Evolutionary conservation across 2,329 filamentous ascomycete genomes (phyloP).

Genomic region (Ilyonectria robusta): DNA sequence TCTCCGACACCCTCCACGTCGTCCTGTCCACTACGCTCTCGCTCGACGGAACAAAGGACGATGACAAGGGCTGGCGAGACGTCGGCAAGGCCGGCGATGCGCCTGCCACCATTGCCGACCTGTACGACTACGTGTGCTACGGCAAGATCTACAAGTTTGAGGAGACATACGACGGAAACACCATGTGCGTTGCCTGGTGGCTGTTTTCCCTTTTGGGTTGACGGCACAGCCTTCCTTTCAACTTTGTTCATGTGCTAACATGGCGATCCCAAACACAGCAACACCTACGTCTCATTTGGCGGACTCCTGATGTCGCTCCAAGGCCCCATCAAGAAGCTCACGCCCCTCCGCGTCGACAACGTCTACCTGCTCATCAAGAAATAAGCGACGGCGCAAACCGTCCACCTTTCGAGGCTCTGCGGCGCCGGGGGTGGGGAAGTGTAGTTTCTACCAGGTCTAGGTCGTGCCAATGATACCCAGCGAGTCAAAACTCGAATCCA

Average conservation of each 20-base stretch:
- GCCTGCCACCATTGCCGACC: constrained; percentile 78
- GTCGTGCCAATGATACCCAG: constrained; percentile 45
- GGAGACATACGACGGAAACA: constrained; percentile 83
- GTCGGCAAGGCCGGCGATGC: constrained; percentile 67
- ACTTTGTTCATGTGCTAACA: constrained; percentile 30
- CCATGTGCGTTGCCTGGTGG: constrained; percentile 72
- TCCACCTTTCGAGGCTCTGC: constrained; percentile 33
- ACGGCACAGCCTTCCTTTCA: neutral
- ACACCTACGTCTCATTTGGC: constrained; percentile 94
- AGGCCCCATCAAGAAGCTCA: constrained; percentile 96
- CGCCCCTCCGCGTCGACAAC: constrained; percentile 90
- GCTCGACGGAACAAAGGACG: constrained; percentile 86
- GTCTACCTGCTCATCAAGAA: constrained; percentile 96
- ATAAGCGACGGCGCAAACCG: constrained; percentile 58
- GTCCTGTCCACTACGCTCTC: constrained; percentile 88
- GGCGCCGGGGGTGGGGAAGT: constrained; percentile 14
- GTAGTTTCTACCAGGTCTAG: constrained; percentile 39
- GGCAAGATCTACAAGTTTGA: constrained; percentile 93
- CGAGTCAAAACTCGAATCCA: constrained; percentile 30
- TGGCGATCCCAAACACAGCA: constrained; percentile 66
- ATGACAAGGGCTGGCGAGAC: constrained; percentile 86
- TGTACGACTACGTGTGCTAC: constrained; percentile 90
- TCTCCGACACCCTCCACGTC: constrained; percentile 84
- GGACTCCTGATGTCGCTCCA: constrained; percentile 91
- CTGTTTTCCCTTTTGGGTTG: neutral